Conservation (phyloP, 164 flowering plant species). For the Protea cynaroides region DNA sequence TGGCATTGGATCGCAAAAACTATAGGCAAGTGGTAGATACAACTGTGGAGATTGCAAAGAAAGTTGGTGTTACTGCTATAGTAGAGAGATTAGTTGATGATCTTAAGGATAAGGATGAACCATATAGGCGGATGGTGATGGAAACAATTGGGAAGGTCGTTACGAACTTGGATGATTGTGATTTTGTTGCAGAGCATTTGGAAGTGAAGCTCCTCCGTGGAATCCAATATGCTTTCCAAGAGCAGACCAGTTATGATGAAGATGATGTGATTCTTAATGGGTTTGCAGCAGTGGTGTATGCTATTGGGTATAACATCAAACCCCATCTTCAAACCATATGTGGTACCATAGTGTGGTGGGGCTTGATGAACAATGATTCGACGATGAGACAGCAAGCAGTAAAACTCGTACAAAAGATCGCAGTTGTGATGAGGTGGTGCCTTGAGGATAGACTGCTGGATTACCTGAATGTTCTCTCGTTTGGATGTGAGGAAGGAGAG, state of each 20-base stretch:
- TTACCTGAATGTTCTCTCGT: slow-evolving; percentile 91
- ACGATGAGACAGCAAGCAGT: slow-evolving; percentile 98
- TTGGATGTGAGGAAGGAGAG: slow-evolving; percentile 92
- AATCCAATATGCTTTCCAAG: slow-evolving; percentile 96
- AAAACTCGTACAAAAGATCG: slow-evolving; percentile 94
- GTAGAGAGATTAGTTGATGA: slow-evolving; percentile 94
- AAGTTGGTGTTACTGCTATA: slow-evolving; percentile 95
- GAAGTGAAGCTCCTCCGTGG: slow-evolving; percentile 96
- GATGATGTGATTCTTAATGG: slow-evolving; percentile 99
- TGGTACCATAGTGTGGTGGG: slow-evolving; percentile 99
- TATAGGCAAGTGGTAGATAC: slow-evolving; percentile 94
- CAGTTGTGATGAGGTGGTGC: slow-evolving; percentile 97
- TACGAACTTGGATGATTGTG: slow-evolving; percentile 87
- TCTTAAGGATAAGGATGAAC: slow-evolving; percentile 98
- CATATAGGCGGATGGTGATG: slow-evolving; percentile 98
- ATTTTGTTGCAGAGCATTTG: slow-evolving; percentile 89
- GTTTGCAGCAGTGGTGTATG: slow-evolving; percentile 95
- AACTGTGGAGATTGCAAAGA: slow-evolving; percentile 94
- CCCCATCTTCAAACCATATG: slow-evolving; percentile 97
- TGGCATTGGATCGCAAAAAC: slow-evolving; percentile 94
- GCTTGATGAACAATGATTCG: slow-evolving; percentile 94
- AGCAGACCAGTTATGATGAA: slow-evolving; percentile 91
- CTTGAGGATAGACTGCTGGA: slow-evolving; percentile 98
- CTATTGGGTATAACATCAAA: slow-evolving; percentile 93
- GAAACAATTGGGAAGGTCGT: slow-evolving; percentile 98